Percentiles rank a stretch among this genome's conserved stretches.
Conservation (phyloP, 2,329 filamentous ascomycete genomes). For the Fusarium azukiicola region DNA sequence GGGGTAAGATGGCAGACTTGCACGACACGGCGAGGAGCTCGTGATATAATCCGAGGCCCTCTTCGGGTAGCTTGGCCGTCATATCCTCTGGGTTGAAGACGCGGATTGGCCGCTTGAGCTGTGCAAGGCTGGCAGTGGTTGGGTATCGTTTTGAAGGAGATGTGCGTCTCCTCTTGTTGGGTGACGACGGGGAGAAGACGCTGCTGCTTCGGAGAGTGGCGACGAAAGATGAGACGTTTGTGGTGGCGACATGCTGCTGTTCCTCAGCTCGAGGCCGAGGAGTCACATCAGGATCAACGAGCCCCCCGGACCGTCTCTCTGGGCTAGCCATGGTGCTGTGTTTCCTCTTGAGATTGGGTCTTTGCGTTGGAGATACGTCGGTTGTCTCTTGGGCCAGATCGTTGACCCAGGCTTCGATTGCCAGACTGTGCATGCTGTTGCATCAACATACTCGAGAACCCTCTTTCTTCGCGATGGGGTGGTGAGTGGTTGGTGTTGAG, state of each 20-base stretch:
- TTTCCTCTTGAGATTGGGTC: not conserved
- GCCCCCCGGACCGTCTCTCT: not conserved
- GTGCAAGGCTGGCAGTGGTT: conserved; percentile 7
- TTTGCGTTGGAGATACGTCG: not conserved
- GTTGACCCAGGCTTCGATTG: not conserved
- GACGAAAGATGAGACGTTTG: conserved; percentile 9
- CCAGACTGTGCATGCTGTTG: not conserved
- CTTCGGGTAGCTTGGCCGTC: not conserved
- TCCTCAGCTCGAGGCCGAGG: conserved; percentile 12
- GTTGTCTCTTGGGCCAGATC: not conserved
- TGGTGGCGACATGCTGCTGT: not conserved
- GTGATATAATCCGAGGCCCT: not conserved
- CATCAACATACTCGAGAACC: not conserved
- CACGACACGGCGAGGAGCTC: not conserved
- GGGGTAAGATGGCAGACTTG: conserved; percentile 10
- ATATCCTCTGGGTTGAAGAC: conserved; percentile 14
- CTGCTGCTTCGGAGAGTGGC: not conserved
- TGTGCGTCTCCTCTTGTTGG: conserved; percentile 6
- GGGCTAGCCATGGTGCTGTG: conserved; percentile 13
- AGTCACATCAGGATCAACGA: conserved; percentile 13
- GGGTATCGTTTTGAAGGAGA: conserved; percentile 5
- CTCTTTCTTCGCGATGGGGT: not conserved
- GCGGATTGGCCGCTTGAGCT: conserved; percentile 11
- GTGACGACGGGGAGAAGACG: conserved; percentile 9
- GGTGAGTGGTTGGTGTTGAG: not conserved